Percentiles rank a stretch among this genome's conserved stretches.
Evolutionary conservation across 148 eudicot species (phyloP).

Genomic region (Camellia lanceoleosa): DNA sequence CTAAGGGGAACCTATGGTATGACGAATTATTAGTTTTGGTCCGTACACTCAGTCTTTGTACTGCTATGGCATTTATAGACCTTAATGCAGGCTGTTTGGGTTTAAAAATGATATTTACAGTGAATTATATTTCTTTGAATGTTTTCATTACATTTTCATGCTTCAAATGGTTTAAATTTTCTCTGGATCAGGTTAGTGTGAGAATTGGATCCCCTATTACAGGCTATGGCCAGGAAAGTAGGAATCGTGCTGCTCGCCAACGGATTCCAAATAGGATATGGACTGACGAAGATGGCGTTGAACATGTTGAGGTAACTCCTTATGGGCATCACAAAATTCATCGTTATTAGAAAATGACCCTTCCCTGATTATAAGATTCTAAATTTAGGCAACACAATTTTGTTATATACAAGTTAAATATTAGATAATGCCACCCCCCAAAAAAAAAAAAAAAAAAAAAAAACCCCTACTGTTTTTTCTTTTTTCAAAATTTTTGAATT

Average conservation of each 20-base stretch:
- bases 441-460: no score
- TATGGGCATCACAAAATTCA: not conserved
- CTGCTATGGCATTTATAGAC: not conserved
- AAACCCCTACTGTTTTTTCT: no score
- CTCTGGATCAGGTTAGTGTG: slow-evolving; percentile 57
- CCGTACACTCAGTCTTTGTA: not conserved
- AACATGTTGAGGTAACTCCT: slow-evolving; percentile 71
- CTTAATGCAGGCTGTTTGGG: not conserved
- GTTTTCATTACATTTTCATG: not conserved
- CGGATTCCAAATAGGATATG: slow-evolving; percentile 66
- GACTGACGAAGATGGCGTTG: slow-evolving; percentile 83
- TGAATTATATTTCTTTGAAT: not conserved
- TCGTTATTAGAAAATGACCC: not conserved
- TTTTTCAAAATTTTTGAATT: no score
- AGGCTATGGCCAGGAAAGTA: slow-evolving; percentile 87
- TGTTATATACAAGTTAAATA: not conserved
- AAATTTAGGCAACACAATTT: not conserved
- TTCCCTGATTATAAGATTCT: not conserved
- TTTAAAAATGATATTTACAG: not conserved
- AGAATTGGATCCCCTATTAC: slow-evolving; percentile 84
- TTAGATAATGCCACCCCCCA: no score
- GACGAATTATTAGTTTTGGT: not conserved
- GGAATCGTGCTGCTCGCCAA: slow-evolving; percentile 92
- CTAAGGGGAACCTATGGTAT: not conserved
- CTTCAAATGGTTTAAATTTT: slow-evolving; percentile 5